Conservation (phyloP, 2,329 filamentous ascomycete genomes). For the Pseudocercospora eumusae region DNA sequence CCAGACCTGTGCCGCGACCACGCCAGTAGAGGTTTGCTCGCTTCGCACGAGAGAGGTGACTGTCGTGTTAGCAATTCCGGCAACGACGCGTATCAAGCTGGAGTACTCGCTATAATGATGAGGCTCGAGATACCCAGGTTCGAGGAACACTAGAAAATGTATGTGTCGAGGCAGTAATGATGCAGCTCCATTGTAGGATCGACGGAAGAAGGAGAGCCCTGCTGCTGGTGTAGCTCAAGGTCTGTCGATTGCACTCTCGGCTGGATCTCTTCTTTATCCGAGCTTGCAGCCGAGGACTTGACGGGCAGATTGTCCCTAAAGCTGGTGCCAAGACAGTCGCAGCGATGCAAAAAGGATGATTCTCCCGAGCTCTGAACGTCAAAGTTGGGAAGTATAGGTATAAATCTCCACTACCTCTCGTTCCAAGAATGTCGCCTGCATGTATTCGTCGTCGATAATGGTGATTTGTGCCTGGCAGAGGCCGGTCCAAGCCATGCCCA, state of each 20-base stretch:
- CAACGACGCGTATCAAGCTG: conserved; percentile 47
- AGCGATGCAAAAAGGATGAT: conserved; percentile 53
- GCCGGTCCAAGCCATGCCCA: conserved; percentile 44
- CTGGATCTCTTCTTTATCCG: not conserved
- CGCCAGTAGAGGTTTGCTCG: conserved; percentile 3
- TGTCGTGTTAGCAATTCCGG: conserved; percentile 53
- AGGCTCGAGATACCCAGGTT: conserved; percentile 41
- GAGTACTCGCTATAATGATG: not conserved
- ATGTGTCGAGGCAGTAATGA: conserved; percentile 29
- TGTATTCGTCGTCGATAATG: conserved; percentile 33
- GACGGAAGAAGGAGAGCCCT: conserved; percentile 40
- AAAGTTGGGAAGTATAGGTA: conserved; percentile 55
- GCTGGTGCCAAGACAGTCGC: not conserved
- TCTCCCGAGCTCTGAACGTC: conserved; percentile 50
- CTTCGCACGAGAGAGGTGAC: conserved; percentile 42
- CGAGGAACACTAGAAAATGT: conserved; percentile 39
- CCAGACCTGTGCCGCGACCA: not conserved
- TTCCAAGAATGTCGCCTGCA: conserved; percentile 46
- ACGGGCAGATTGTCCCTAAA: not conserved
- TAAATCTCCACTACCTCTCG: conserved; percentile 44
- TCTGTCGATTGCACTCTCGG: not conserved
- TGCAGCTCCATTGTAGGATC: conserved; percentile 37
- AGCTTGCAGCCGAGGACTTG: not conserved
- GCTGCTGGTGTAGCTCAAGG: not conserved
- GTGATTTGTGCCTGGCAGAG: conserved; percentile 43